Evolutionary conservation across 1,139 yeast genomes (phyloP).

Genomic region (Yamadazyma membranifaciens): DNA sequence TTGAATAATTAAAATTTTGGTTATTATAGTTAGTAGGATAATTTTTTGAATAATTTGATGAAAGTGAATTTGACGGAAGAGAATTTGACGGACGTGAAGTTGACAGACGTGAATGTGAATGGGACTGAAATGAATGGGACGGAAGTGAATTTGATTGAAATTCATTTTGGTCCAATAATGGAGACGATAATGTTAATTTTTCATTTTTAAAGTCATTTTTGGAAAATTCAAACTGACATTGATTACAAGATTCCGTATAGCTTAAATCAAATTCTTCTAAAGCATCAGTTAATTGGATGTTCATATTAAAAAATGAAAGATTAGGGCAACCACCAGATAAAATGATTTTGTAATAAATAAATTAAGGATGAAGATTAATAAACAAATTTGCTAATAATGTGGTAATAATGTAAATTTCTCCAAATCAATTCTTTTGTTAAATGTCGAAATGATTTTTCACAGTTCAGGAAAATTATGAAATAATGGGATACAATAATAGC

Average conservation of each 20-base stretch:
- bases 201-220: slow-evolving; percentile 11
- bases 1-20: slow-evolving; percentile 1
- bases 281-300: slow-evolving; percentile 18
- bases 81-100: background rate
- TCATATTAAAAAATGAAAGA: slow-evolving; percentile 10
- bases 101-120: background rate
- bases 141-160: slow-evolving; percentile 5
- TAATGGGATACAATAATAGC: no score
- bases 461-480: no score
- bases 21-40: background rate
- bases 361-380: background rate
- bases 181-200: slow-evolving; percentile 16
- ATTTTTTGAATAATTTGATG: background rate
- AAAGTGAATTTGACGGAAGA: no score
- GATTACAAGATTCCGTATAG: slow-evolving; percentile 22
- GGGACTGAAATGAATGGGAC: background rate
- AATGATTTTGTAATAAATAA: background rate
- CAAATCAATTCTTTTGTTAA: background rate
- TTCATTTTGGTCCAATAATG: slow-evolving; percentile 14
- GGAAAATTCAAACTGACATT: slow-evolving; percentile 10
- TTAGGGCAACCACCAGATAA: background rate
- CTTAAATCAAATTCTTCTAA: slow-evolving; percentile 18
- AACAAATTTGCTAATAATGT: no score
- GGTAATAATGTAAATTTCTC: background rate
- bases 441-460: background rate